A percentile compares a stretch with the other conserved stretches of the same genome.
Evolutionary conservation across 2,329 filamentous ascomycete genomes (phyloP).

Genomic region (Diaporthe australafricana): DNA sequence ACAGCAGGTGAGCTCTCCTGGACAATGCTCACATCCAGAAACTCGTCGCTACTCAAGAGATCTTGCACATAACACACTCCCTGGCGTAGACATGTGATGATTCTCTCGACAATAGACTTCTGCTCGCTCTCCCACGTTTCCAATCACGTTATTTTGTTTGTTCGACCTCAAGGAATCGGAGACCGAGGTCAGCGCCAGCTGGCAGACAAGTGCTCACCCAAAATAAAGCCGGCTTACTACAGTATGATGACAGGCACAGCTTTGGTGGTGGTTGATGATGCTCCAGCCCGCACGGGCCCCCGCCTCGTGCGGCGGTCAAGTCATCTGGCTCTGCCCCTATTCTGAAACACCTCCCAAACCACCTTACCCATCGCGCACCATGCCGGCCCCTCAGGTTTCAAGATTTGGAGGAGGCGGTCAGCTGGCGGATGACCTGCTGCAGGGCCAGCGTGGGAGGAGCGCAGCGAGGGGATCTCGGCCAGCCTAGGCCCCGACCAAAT

Average conservation of each 20-base stretch:
- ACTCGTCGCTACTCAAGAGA: no score
- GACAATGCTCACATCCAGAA: not conserved
- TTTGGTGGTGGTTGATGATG: not conserved
- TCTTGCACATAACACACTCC: not conserved
- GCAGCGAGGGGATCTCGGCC: not conserved
- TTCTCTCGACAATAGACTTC: no score
- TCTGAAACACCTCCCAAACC: slow-evolving; percentile 28
- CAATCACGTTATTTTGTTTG: not conserved
- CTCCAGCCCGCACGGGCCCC: slow-evolving; percentile 16
- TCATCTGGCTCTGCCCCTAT: slow-evolving; percentile 21
- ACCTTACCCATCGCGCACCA: slow-evolving; percentile 21
- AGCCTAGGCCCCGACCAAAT: slow-evolving; percentile 7
- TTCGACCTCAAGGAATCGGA: not conserved
- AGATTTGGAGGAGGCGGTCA: slow-evolving; percentile 17
- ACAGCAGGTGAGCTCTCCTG: not conserved
- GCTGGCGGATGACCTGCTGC: slow-evolving; percentile 7
- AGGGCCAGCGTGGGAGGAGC: not conserved
- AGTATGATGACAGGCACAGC: no score
- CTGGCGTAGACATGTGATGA: no score
- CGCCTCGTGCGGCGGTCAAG: not conserved
- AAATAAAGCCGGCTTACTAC: no score
- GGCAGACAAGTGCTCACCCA: not conserved
- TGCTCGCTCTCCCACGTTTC: no score
- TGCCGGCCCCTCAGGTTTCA: slow-evolving; percentile 24
- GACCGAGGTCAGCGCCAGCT: slow-evolving; percentile 18